A percentile compares a stretch with the other conserved stretches of the same genome.
These are phyloP conservation scores for Coix lacrymajobi DNA, from an alignment of 176 grass and related monocot species.

Conservation along the genomic window DNA sequence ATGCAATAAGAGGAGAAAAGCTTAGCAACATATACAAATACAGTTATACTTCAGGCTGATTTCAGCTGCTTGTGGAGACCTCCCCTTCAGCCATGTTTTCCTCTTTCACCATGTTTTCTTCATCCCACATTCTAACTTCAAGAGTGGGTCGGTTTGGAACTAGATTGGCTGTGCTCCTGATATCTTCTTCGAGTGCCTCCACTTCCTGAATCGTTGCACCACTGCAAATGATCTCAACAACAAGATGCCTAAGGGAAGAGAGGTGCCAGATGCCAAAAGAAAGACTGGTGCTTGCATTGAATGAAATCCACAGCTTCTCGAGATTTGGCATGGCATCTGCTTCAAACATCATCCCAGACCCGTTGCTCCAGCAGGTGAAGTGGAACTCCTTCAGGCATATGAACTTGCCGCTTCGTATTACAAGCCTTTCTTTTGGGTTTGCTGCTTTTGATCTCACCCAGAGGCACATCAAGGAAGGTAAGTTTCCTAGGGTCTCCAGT, in stretches of 20 bases:
- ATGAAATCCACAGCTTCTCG: constrained; percentile 6
- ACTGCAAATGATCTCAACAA: constrained; percentile 1
- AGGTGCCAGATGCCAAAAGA: constrained; percentile 22
- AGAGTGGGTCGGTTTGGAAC: not conserved
- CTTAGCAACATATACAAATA: no score
- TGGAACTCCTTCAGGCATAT: constrained; percentile 13
- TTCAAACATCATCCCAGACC: constrained; percentile 10
- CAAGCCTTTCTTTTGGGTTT: not conserved
- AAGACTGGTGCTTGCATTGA: not conserved
- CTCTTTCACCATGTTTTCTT: no score
- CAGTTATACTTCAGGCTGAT: no score
- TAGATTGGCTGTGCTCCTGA: not conserved
- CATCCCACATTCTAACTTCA: not conserved
- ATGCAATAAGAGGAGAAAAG: no score
- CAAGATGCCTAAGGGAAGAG: not conserved
- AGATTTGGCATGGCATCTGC: constrained; percentile 9
- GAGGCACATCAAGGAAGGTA: constrained; percentile 18
- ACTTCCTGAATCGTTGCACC: not conserved
- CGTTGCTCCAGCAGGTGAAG: constrained; percentile 23
- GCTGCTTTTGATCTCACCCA: not conserved
- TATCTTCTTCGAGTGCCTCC: constrained; percentile 9
- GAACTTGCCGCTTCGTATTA: constrained; percentile 6
- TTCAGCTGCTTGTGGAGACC: no score
- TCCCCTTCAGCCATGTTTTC: no score
- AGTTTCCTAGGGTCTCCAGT: not conserved